phyloP scores from a whole-genome alignment of 306 rosid genomes.

The Pyrus pyrifolia region DNA sequence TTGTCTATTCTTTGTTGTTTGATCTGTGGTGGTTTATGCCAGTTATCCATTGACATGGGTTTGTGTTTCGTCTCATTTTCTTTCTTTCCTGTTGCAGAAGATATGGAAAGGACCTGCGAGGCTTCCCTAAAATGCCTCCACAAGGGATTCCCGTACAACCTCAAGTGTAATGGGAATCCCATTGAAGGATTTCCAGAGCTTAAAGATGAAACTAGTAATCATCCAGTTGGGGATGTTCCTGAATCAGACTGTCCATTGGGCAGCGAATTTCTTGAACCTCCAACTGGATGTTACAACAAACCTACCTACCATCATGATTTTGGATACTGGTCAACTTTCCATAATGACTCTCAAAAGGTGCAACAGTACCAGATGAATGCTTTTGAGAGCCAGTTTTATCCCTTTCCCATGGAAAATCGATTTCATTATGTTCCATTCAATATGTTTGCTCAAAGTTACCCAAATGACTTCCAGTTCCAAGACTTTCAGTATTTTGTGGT shows the following conservation, averaged over 20 bases:
- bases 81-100: constrained; percentile 44
- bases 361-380: constrained; percentile 68
- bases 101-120: constrained; percentile 71
- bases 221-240: constrained; percentile 47
- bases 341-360: constrained; percentile 60
- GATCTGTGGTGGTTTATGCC: constrained; percentile 1
- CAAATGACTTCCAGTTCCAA: constrained; percentile 56
- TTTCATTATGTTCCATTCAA: constrained; percentile 55
- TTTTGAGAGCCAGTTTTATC: constrained; percentile 59
- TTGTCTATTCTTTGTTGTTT: background rate
- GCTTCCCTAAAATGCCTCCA: constrained; percentile 81
- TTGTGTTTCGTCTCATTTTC: constrained; percentile 8
- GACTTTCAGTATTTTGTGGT: constrained; percentile 96
- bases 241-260: constrained; percentile 40
- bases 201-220: constrained; percentile 39
- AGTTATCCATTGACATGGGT: constrained; percentile 3
- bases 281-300: constrained; percentile 50
- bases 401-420: constrained; percentile 51
- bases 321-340: constrained; percentile 58
- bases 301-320: constrained; percentile 54
- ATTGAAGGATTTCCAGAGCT: constrained; percentile 40
- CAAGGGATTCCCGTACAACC: constrained; percentile 56
- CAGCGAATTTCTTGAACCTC: constrained; percentile 50
- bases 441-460: constrained; percentile 59
- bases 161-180: constrained; percentile 53